Evolutionary conservation across 2,329 filamentous ascomycete genomes (phyloP).

Genomic region (Diaporthe velutina): DNA sequence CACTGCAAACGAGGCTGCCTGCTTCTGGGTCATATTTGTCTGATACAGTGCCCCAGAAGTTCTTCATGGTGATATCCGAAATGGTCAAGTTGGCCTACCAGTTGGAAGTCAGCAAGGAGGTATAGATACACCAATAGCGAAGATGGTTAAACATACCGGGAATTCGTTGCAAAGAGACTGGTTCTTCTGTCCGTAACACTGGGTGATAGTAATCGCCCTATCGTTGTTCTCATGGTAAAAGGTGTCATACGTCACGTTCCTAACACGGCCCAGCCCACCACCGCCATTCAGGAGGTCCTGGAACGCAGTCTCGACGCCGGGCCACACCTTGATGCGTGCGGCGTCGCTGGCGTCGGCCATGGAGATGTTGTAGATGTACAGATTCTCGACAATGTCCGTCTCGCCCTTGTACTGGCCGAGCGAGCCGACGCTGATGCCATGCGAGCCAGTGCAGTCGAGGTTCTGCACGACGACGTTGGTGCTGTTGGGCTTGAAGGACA

Average conservation of each 20-base stretch:
- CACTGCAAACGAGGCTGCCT: constrained; percentile 13
- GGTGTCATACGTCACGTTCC: constrained; percentile 65
- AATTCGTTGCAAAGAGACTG: constrained; percentile 50
- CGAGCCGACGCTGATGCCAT: constrained; percentile 61
- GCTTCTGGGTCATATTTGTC: constrained; percentile 1
- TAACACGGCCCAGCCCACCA: constrained; percentile 35
- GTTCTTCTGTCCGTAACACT: constrained; percentile 65
- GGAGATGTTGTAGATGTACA: constrained; percentile 54
- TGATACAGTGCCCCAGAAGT: constrained; percentile 54
- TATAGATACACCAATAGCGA: neutral
- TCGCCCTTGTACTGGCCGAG: constrained; percentile 51
- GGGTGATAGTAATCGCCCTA: constrained; percentile 71
- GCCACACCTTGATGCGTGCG: constrained; percentile 76
- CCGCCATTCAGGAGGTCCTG: constrained; percentile 32
- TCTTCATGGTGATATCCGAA: constrained; percentile 66
- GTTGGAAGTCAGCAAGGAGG: neutral
- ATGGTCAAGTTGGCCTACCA: constrained; percentile 60
- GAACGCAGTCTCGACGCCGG: constrained; percentile 51
- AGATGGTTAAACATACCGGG: constrained; percentile 35
- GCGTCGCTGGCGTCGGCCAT: constrained; percentile 56
- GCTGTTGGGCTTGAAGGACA: constrained; percentile 57
- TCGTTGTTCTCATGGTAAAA: constrained; percentile 70
- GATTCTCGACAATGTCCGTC: constrained; percentile 57
- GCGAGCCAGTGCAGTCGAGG: constrained; percentile 59
- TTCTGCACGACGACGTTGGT: constrained; percentile 54